phyloP scores from a whole-genome alignment of 2,329 filamentous ascomycete species.

The Didymella pinodella region DNA sequence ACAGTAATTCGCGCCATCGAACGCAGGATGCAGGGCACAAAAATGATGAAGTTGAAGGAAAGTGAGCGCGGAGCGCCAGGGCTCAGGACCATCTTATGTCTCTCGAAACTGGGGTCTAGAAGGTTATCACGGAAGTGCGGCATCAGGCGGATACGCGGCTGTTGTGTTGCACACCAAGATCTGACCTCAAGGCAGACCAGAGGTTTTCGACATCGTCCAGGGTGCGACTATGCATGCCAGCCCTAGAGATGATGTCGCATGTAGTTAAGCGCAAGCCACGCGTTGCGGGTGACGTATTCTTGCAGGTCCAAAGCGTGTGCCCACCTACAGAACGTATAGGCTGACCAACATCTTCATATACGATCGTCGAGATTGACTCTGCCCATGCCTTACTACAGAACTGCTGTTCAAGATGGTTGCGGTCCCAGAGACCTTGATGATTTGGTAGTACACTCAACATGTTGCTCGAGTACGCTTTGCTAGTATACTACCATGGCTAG shows the following conservation, averaged over 20 bases:
- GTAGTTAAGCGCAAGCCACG: constrained; percentile 4
- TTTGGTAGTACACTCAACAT: not conserved
- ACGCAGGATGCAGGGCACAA: not conserved
- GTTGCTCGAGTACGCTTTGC: not conserved
- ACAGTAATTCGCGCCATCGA: not conserved
- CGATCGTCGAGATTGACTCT: not conserved
- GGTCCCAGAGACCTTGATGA: not conserved
- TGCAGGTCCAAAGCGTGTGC: not conserved
- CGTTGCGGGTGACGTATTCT: constrained; percentile 4
- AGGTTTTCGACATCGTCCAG: not conserved
- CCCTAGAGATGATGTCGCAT: not conserved
- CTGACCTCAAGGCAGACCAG: constrained; percentile 3
- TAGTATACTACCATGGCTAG: not conserved
- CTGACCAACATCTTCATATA: not conserved
- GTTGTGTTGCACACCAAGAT: not conserved
- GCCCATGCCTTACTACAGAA: not conserved
- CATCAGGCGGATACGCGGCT: constrained; percentile 16
- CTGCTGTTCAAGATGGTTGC: not conserved
- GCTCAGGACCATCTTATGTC: constrained; percentile 4
- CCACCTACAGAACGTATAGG: not conserved
- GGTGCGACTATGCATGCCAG: not conserved
- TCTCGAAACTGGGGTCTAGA: constrained; percentile 1
- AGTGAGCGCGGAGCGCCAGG: not conserved
- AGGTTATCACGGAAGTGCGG: constrained; percentile 12
- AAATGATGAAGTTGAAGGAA: not conserved